These are phyloP conservation scores for Coprinellus micaceus DNA, from an alignment of 768 basidiomycete species.

Conservation along the genomic window DNA sequence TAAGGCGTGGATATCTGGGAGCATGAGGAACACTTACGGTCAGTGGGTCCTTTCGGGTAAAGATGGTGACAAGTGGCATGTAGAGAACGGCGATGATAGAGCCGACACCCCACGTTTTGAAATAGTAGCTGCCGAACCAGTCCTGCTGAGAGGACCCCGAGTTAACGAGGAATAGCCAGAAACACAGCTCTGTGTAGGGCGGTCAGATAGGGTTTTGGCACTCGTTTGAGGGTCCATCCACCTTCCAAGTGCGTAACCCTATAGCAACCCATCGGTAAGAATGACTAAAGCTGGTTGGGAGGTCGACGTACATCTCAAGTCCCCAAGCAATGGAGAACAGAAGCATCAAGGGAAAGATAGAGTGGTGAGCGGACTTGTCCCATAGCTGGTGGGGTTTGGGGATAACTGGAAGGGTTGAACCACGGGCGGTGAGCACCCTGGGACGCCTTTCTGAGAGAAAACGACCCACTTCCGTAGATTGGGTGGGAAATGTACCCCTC, in stretches of 20 bases:
- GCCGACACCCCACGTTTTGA: conserved; percentile 69
- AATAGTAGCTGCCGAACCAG: conserved; percentile 76
- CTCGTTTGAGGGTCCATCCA: conserved; percentile 19
- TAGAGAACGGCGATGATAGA: conserved; percentile 56
- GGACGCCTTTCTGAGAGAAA: no score
- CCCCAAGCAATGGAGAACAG: conserved; percentile 65
- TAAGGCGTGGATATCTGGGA: conserved; percentile 4
- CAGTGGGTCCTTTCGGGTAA: conserved; percentile 55
- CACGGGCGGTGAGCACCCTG: no score
- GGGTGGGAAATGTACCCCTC: conserved; percentile 57
- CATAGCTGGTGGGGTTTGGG: conserved; percentile 64
- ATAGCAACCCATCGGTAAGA: background rate
- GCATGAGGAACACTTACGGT: conserved; percentile 40
- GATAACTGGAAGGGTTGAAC: conserved; percentile 51
- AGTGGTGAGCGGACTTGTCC: conserved; percentile 39
- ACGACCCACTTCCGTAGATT: conserved; percentile 46
- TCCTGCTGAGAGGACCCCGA: conserved; percentile 57
- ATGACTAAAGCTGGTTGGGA: background rate
- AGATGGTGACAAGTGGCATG: conserved; percentile 67
- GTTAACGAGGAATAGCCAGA: conserved; percentile 83
- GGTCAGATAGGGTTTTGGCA: background rate
- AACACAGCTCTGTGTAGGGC: conserved; percentile 62
- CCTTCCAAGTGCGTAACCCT: conserved; percentile 83
- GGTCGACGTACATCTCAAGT: conserved; percentile 62
- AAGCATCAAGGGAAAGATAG: conserved; percentile 65